These are phyloP conservation scores for Helotiales sp. DNA, from an alignment of 2,329 filamentous ascomycete genomes.

Conservation along the genomic window DNA sequence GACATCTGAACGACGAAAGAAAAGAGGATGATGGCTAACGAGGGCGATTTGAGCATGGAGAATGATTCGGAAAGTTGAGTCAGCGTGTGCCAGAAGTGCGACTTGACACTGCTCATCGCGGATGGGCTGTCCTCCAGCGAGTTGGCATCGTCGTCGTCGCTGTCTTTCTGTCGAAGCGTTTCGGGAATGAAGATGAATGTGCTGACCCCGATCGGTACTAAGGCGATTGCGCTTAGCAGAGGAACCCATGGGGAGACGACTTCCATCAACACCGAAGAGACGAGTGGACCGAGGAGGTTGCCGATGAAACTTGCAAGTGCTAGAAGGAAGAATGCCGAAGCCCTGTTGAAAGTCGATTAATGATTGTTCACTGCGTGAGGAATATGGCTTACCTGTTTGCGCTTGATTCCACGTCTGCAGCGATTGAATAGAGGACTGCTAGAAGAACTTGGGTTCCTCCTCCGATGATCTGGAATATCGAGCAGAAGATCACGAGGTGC, in stretches of 20 bases:
- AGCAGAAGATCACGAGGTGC: conserved; percentile 8
- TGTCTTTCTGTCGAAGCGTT: conserved; percentile 6
- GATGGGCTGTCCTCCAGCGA: not conserved
- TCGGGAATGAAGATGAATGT: conserved; percentile 15
- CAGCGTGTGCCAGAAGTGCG: not conserved
- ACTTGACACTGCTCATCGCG: not conserved
- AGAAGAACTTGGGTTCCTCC: conserved; percentile 7
- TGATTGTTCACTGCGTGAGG: too few relatives aligned
- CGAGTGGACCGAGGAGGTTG: conserved; percentile 8
- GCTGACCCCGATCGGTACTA: conserved; percentile 8
- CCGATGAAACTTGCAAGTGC: conserved; percentile 4
- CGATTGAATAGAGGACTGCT: conserved; percentile 12
- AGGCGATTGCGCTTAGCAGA: not conserved
- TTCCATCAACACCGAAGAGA: conserved; percentile 8
- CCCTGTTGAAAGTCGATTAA: not conserved
- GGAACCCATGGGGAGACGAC: conserved; percentile 10
- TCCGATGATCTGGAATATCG: conserved; percentile 11
- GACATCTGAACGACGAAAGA: conserved; percentile 7
- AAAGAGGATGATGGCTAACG: conserved; percentile 8
- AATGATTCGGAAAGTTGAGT: conserved; percentile 6
- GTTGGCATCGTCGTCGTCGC: not conserved
- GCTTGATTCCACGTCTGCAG: conserved; percentile 10
- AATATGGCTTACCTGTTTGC: conserved; percentile 1
- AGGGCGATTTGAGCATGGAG: conserved; percentile 9
- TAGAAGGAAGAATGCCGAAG: conserved; percentile 8